phyloP scores from a whole-genome alignment of 2,329 filamentous ascomycete genomes.

The Thielaviopsis ethacetica region DNA sequence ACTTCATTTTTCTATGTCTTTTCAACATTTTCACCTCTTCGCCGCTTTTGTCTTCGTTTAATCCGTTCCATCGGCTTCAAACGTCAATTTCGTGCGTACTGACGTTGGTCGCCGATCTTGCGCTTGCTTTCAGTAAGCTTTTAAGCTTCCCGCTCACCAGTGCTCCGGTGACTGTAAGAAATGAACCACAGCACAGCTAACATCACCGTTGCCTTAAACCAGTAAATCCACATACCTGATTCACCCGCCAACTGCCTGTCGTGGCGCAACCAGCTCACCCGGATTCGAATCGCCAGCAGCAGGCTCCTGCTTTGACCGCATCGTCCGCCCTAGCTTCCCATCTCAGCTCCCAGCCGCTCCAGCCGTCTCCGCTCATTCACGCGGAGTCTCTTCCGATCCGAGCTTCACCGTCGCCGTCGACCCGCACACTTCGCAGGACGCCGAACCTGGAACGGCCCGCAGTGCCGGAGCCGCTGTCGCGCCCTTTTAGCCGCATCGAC shows the following conservation, averaged over 20 bases:
- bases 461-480: conserved; percentile 12
- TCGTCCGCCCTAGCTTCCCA: background rate
- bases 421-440: conserved; percentile 13
- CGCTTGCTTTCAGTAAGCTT: background rate
- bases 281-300: conserved; percentile 10
- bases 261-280: conserved; percentile 9
- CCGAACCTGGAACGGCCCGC: conserved; percentile 2
- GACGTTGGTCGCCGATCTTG: background rate
- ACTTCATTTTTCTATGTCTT: background rate
- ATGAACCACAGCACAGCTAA: too few relatives aligned
- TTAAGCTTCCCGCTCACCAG: background rate
- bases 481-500: conserved; percentile 19
- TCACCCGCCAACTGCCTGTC: conserved; percentile 7
- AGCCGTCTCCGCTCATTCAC: conserved; percentile 33
- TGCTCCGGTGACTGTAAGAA: too few relatives aligned
- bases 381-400: conserved; percentile 25
- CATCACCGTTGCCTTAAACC: background rate
- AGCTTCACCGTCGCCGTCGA: conserved; percentile 29
- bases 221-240: background rate
- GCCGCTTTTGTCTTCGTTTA: background rate
- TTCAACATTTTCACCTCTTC: too few relatives aligned
- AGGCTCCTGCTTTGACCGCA: background rate
- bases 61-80: background rate
- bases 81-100: background rate
- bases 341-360: conserved; percentile 21